Evolutionary conservation across 225 moss, liverwort and hornwort genomes (phyloP).

Genomic region (Marchantia polymorpha): DNA sequence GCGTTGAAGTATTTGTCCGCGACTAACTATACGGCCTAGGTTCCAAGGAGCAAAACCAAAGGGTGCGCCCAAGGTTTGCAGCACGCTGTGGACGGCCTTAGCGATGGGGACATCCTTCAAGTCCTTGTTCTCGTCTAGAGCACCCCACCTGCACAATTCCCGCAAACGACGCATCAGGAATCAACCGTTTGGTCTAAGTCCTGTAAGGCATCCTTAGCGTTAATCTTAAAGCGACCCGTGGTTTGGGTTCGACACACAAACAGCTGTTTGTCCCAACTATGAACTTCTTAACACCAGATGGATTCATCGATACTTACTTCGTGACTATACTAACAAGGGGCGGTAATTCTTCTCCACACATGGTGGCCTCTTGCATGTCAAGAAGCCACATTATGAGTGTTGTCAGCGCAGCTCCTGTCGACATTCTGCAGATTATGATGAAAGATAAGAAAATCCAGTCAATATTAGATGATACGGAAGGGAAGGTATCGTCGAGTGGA

Average conservation of each 20-base stretch:
- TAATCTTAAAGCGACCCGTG: no score
- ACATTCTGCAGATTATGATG: conserved; percentile 60
- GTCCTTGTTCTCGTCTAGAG: conserved; percentile 50
- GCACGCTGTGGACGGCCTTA: conserved; percentile 56
- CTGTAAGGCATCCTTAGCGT: no score
- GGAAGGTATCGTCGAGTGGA: no score
- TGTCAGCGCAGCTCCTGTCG: conserved; percentile 83
- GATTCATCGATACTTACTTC: conserved; percentile 47
- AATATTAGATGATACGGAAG: not conserved
- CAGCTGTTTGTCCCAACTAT: no score
- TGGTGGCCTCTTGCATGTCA: conserved; percentile 56
- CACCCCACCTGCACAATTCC: conserved; percentile 64
- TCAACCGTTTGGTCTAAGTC: no score
- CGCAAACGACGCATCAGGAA: not conserved
- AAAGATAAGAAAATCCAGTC: not conserved
- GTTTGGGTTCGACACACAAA: no score
- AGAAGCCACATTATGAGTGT: conserved; percentile 78
- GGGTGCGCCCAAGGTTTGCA: conserved; percentile 63
- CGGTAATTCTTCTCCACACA: conserved; percentile 56
- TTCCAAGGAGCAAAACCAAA: conserved; percentile 91
- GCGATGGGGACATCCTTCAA: conserved; percentile 74
- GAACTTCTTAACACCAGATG: no score
- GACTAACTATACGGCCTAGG: conserved; percentile 67
- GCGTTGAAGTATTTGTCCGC: conserved; percentile 53
- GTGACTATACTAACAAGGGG: conserved; percentile 85